Evolutionary conservation across 139 green algal species (phyloP), one percentile per base, ranked within the genome.

Genomic region (Coelastrella sp.): DNA sequence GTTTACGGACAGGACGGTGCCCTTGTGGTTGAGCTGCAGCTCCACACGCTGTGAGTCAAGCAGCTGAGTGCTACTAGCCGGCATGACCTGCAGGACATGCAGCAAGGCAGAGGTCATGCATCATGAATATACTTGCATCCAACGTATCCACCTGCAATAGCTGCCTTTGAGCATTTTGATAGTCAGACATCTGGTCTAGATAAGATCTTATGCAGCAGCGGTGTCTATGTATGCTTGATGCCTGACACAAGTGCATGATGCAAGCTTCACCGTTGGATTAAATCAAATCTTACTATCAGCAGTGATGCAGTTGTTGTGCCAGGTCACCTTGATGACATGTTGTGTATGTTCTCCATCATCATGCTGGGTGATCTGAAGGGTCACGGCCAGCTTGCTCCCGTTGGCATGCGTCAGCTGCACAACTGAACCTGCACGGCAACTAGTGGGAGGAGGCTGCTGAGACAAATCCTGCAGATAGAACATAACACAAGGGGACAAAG

Each of bases 391-490:
- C 9, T 62, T 27, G 19, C 23, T 32, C 27, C 85, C 86, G 25
- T 59, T 84, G 1, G 79, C 67, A 2, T 51, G 69, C 34, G 89
- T 13, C 59, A 92, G 21, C 48, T 84, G 62, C 25, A 92, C 89
- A 17, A 92, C 86, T 5, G 38, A 32, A 32, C 83, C 86, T 38
- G 79, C n/a, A 11, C 89, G 82, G 83, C 89, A 92, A 66, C 78
- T 86, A n/a, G 57, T 83, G 9, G 51, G 2, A 0, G 64, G n/a
- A 21, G 43, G 11, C 34, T 27, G n/a, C 34, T 32, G 17, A 7
- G 34, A 21, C 35, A 30, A 35, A 35, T 74, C 66, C 66, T 74
- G 66, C 66, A 74, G 34, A 27, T 74, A 48, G 13, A 40, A 74
- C 62, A 69, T 8, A 69, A 30, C 62, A 21, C 62, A 41, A 7